Evolutionary conservation across 1,284 basidiomycete genomes (phyloP).

Genomic region (Pseudozyma thailandica): DNA sequence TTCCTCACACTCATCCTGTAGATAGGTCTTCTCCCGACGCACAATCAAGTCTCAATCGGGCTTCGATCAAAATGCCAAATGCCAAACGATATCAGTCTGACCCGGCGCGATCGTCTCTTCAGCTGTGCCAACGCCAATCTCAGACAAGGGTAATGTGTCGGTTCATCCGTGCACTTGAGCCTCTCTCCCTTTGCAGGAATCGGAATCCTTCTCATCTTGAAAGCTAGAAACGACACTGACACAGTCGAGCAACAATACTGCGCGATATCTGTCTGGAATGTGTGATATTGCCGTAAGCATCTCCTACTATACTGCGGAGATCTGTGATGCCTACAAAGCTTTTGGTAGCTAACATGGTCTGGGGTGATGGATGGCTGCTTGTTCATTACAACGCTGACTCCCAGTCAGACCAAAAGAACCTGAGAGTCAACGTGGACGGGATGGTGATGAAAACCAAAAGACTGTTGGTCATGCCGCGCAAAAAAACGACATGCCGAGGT

Average conservation of each 20-base stretch:
- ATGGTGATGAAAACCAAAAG: neutral
- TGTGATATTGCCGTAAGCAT: constrained; percentile 25
- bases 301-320: constrained; percentile 1
- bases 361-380: constrained; percentile 4
- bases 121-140: too few species aligned
- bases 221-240: too few species aligned
- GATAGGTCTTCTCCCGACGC: neutral
- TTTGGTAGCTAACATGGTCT: constrained; percentile 39
- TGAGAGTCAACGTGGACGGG: constrained; percentile 25
- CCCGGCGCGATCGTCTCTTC: too few species aligned
- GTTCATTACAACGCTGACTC: constrained; percentile 33
- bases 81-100: neutral
- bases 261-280: constrained; percentile 21
- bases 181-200: too few species aligned
- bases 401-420: constrained; percentile 32
- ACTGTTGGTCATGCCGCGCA: neutral
- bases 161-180: too few species aligned
- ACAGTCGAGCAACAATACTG: too few species aligned
- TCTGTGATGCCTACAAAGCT: constrained; percentile 8
- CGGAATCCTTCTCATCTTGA: too few species aligned
- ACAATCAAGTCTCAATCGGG: neutral
- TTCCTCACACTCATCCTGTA: neutral
- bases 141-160: too few species aligned
- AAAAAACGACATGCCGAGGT: neutral
- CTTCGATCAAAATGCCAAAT: neutral